Conservation (phyloP, 208 protist genomes). For the Balamuthia mandrillaris region DNA sequence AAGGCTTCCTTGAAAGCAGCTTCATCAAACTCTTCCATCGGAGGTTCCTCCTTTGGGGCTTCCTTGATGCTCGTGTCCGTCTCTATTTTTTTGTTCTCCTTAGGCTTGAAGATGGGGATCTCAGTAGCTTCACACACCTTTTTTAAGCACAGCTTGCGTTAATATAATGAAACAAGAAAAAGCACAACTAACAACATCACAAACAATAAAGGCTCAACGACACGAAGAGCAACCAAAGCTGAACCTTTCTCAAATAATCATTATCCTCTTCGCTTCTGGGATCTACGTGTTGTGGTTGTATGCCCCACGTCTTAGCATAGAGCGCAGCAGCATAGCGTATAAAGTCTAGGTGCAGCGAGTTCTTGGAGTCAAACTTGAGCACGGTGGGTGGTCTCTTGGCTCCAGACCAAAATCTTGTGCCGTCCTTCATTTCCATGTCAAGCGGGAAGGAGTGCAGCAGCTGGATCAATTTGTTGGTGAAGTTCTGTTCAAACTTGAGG, state of each 20-base stretch:
- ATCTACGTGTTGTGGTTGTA: neutral
- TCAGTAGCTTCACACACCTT: neutral
- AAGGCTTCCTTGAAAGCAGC: constrained; percentile 3
- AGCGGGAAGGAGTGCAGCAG: constrained; percentile 93
- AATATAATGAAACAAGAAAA: no score
- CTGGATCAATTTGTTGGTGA: constrained; percentile 87
- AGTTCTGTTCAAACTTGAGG: constrained; percentile 89
- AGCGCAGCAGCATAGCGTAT: constrained; percentile 76
- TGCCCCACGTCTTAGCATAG: neutral
- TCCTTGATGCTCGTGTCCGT: constrained; percentile 75
- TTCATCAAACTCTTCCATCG: constrained; percentile 3
- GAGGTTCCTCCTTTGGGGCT: no score
- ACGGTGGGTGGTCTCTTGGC: constrained; percentile 69
- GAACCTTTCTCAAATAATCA: neutral
- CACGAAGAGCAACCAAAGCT: neutral
- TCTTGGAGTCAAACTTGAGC: constrained; percentile 71
- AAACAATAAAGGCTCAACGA: neutral
- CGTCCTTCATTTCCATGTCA: constrained; percentile 74
- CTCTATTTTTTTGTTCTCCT: constrained; percentile 58
- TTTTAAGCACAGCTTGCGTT: no score
- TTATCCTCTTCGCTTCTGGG: neutral
- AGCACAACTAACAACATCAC: no score
- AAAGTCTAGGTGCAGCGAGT: constrained; percentile 73
- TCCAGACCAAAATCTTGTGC: constrained; percentile 11
- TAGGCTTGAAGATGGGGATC: constrained; percentile 40